Evolutionary conservation across 106 monocot species (phyloP).

Genomic region (Dendrobium catenatum): DNA sequence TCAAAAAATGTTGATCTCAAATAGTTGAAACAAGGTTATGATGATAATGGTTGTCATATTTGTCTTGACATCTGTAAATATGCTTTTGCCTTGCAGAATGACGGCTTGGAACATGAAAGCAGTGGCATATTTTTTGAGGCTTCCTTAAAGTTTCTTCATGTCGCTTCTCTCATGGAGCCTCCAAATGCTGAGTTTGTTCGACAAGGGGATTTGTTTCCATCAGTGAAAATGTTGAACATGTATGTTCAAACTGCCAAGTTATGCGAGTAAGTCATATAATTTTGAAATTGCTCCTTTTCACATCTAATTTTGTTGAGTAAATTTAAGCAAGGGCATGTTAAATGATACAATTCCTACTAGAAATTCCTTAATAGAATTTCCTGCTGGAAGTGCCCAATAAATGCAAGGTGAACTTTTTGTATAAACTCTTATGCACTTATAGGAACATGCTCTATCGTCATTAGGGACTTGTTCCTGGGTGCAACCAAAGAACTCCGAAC

Average conservation of each 20-base stretch:
- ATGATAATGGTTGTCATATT: neutral
- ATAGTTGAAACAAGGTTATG: too few relatives aligned
- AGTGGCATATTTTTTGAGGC: conserved; percentile 76
- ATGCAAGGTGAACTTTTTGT: too few relatives aligned
- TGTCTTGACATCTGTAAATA: neutral
- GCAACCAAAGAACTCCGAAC: too few relatives aligned
- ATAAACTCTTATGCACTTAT: too few relatives aligned
- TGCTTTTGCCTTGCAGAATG: conserved; percentile 38
- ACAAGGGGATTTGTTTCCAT: conserved; percentile 40
- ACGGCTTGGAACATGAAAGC: conserved; percentile 63
- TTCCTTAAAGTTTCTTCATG: conserved; percentile 79
- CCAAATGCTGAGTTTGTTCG: conserved; percentile 39
- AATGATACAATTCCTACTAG: neutral
- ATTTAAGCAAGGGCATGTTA: neutral
- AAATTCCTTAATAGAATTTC: too few relatives aligned
- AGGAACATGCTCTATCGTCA: too few relatives aligned
- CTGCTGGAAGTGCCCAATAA: too few relatives aligned
- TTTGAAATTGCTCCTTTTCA: neutral
- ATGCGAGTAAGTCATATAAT: conserved; percentile 58
- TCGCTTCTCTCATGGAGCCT: conserved; percentile 65
- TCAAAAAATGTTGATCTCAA: neutral
- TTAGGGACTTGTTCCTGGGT: too few relatives aligned
- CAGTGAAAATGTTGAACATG: conserved; percentile 34
- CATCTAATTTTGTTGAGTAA: conserved; percentile 1
- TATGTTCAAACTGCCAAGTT: conserved; percentile 82